phyloP scores from a whole-genome alignment of 805 yeast genomes.

The Candida qinlingensis region DNA sequence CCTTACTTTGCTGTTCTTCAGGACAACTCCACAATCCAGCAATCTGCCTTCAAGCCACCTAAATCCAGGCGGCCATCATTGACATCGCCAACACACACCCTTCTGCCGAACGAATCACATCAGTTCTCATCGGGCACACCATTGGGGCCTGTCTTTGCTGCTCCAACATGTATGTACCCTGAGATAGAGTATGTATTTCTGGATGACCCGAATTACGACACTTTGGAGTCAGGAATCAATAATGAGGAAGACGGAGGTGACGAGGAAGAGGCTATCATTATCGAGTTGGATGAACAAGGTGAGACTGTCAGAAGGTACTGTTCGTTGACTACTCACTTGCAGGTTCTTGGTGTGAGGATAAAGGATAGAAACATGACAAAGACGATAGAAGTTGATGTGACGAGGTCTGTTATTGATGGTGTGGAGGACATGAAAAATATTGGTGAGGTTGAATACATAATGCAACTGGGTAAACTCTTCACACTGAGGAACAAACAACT shows the following conservation, averaged over 20 bases:
- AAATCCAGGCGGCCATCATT: background rate
- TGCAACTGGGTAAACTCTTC: slow-evolving; percentile 16
- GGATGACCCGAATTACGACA: slow-evolving; percentile 21
- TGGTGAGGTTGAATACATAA: slow-evolving; percentile 13
- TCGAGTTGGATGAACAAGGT: slow-evolving; percentile 21
- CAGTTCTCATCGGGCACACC: background rate
- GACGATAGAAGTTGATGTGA: slow-evolving; percentile 20
- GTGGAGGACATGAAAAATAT: slow-evolving; percentile 4
- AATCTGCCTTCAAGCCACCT: background rate
- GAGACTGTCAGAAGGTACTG: slow-evolving; percentile 7
- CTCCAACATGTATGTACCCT: slow-evolving; percentile 16
- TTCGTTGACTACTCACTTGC: slow-evolving; percentile 17
- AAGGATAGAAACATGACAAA: slow-evolving; percentile 22
- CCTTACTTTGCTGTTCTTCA: slow-evolving; percentile 23
- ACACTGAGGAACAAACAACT: slow-evolving; percentile 19
- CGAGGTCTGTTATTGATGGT: slow-evolving; percentile 13
- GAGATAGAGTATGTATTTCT: slow-evolving; percentile 23
- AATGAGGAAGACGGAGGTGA: background rate
- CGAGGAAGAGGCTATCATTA: slow-evolving; percentile 20
- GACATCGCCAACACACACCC: background rate
- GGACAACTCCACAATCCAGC: slow-evolving; percentile 6
- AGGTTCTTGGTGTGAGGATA: slow-evolving; percentile 13
- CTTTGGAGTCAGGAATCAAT: slow-evolving; percentile 9
- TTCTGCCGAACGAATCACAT: background rate
- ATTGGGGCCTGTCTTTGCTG: background rate